Evolutionary conservation across 345 rosid species (phyloP), one percentile per base, ranked within the genome.

Genomic region (Chamaenerion angustifolium): DNA sequence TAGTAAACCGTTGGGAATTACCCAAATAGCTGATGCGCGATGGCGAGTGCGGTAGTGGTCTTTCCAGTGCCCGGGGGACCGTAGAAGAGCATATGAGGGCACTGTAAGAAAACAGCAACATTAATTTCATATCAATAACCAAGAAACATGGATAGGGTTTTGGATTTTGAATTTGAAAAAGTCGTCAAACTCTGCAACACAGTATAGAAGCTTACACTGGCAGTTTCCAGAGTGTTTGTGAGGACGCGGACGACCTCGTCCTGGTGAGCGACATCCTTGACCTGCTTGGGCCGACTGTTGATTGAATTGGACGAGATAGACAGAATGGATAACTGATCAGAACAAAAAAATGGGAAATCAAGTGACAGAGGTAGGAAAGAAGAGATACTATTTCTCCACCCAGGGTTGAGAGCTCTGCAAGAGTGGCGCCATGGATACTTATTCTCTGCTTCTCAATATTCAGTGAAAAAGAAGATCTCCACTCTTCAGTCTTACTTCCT

Each of bases 61-160:
- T 92, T 92, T 0, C 96, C 95, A 0, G 95, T 92, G n/a, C 98
- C 96, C 8, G 95, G 95, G 0, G 98, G 98, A 18, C 96, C 98
- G 54, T 87, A 92, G 64, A 92, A 84, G 57, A 87, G 89, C 98
- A 92, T 84, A 63, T 92, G 96, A 0, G 98, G 95, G 49, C 94
- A 87, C 98, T 90, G 25, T 17, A 60, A 18, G 52, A 10, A 25
- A 43, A 16, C 1, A 37, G 27, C 16, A 63, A 19, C 11, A 4
- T 11, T 7, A 45, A 12, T 15, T n/a, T 25, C 31, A 1, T 6
- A 45, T 41, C 12, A 1, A 45, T 35, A 40, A n/a, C 16, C 40
- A 42, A 21, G 47, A 43, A 15, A 8, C 14, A 2, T 11, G 12
- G 12, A 46, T 16, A 17, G 21, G 12, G 10, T 11, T 21, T 16